Percentiles rank a stretch among this genome's conserved stretches.
Conservation (phyloP, 345 rosid species). For the Schrenkiella parvula region DNA sequence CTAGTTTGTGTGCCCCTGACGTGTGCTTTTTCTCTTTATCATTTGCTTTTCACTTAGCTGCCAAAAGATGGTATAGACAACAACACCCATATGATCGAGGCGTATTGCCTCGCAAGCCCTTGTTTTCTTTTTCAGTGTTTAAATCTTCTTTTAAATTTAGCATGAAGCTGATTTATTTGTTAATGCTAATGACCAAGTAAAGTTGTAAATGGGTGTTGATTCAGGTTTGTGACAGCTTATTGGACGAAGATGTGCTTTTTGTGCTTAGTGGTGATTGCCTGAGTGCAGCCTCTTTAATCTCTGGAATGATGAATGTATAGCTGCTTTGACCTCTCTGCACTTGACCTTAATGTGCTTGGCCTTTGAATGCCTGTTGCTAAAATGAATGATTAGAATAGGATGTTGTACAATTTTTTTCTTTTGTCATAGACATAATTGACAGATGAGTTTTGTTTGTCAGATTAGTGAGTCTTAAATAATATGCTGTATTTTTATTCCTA, state of each 20-base stretch:
- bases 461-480: conserved; percentile 21
- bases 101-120: neutral
- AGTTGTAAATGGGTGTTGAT: conserved; percentile 66
- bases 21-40: neutral
- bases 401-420: conserved; percentile 18
- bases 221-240: conserved; percentile 88
- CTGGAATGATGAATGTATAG: conserved; percentile 74
- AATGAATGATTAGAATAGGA: conserved; percentile 39
- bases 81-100: neutral
- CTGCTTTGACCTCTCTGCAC: conserved; percentile 51
- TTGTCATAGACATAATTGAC: conserved; percentile 16
- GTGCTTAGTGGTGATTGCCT: conserved; percentile 80
- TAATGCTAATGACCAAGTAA: conserved; percentile 46
- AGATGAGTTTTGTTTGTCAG: conserved; percentile 23
- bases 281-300: conserved; percentile 57
- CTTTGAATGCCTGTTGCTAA: conserved; percentile 41
- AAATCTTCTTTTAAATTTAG: neutral
- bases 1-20: neutral
- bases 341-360: conserved; percentile 50
- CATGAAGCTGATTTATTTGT: neutral
- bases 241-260: conserved; percentile 75
- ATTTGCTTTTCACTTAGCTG: neutral
- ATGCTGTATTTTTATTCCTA: neutral
- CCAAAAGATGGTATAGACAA: neutral
- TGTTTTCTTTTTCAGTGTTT: neutral